Evolutionary conservation across 2,329 filamentous ascomycete genomes (phyloP), one percentile per base, ranked within the genome.

Genomic region (Chrysoporthe puriensis): DNA sequence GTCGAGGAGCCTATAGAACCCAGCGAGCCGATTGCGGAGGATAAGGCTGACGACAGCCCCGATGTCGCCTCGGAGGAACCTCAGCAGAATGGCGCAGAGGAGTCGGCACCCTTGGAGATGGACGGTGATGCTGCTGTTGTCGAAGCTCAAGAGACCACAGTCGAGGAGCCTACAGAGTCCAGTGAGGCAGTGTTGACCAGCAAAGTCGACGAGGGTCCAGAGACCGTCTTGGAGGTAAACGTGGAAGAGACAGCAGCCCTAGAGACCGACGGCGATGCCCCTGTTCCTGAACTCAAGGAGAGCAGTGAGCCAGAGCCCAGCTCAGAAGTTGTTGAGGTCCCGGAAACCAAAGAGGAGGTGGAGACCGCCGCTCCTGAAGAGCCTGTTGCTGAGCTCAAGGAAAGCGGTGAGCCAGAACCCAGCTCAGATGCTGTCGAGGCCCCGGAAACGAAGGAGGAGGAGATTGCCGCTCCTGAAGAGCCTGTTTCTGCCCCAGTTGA

Each of bases 381-480:
- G 21, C 32, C 58, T 18, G 60, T 57, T 16, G 8, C 44, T 63
- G 34, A 64, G 14, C 36, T 44, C 11, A 26, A 52, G 57, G 54
- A 64, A 50, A 62, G 60, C 40, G 21, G 21, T 42, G 62, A 63
- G 5, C 36, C 61, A 6, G 58, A 62, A 14, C 44, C 67, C 4
- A 42, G 9, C 36, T 21, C 32, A 46, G 63, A 67, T 18, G 46
- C 43, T 2, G 65, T 46, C 13, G 64, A 60, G 44, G 44, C 34
- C 1, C 8, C 40, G 3, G 58, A 65, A 44, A n/a, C 50, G 4
- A 59, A 67, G 32, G 48, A 67, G 26, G 64, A 67, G 11, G 44
- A 34, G 40, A 18, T 14, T 26, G 40, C 50, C 46, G 34, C 59
- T 50, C 43, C 64, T 32, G 69, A 69, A 52, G 68, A 66, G 18